Base-by-base conservation (phyloP, 768 basidiomycete genomes). In the Boletus pseudo-olivaceus region DNA sequence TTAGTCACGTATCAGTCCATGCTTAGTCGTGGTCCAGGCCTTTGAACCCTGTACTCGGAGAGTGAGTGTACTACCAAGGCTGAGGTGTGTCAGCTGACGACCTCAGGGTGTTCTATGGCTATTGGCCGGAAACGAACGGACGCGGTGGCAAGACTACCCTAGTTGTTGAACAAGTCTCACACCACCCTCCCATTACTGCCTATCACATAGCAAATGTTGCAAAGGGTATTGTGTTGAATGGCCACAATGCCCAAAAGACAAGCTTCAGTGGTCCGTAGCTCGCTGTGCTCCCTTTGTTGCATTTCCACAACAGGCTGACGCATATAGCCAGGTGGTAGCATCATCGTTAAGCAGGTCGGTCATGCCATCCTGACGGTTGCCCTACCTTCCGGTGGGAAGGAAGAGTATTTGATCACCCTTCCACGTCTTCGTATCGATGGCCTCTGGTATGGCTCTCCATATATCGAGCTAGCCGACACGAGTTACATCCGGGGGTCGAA, bases 221-320 rank as follows among this genome's bases (percentile, higher is more conserved):
- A 29, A 91, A 91, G 66, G 87, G 90, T 1, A 67, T 98, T 50
- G 73, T 80, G 45, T 80, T 95, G 48, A 81, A 82, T 30, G 96
- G 96, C 14, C 92, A 95, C 69, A 93, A 84, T 63, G 96, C 93
- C 8, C 95, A 98, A 75, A 96, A 97, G 82, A 98, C 96, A 17
- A 85, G 82, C 52, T 98, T 98, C 76, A 89, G 85, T 53, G 82
- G 88, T 84, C 61, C 48, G 76, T 72, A 23, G 27, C 35, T 27
- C 20, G 7, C 19, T 37, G 32, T 32, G 8, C 30, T 17, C 30
- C 19, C 40, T 30, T 35, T 47, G 34, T 2, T 37, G n/a, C 39
- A 39, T 14, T 42, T 40, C 15, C 35, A 19, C 52, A 19, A 35
- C 26, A 46, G 17, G 41, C 46, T 62, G 30, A 61, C 27, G 15